These are phyloP conservation scores for Pichia deserticola DNA, from an alignment of 805 yeast species.

Conservation along the genomic window DNA sequence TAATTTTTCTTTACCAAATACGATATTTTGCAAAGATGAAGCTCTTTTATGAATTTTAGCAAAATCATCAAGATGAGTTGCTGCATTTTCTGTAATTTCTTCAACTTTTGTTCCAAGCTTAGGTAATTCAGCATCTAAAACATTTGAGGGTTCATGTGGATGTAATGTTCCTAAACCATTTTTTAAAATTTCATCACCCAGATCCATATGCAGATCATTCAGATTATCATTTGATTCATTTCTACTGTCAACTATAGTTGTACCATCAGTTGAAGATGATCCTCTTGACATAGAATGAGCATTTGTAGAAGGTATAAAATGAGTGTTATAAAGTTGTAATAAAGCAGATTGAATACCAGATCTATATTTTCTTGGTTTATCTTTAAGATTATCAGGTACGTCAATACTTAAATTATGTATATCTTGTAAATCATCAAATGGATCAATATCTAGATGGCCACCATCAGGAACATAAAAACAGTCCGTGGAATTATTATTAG, in stretches of 20 bases:
- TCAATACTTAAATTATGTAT: slow-evolving; percentile 32
- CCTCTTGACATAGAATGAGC: neutral
- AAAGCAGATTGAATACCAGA: slow-evolving; percentile 83
- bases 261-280: neutral
- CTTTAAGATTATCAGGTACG: slow-evolving; percentile 39
- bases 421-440: slow-evolving; percentile 20
- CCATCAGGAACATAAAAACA: slow-evolving; percentile 6
- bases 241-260: neutral
- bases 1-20: neutral
- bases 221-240: neutral
- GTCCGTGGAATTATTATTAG: neutral
- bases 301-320: slow-evolving; percentile 22
- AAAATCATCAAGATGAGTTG: neutral
- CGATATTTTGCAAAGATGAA: slow-evolving; percentile 1
- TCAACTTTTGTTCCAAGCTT: slow-evolving; percentile 1
- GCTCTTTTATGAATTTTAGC: slow-evolving; percentile 4
- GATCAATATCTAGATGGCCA: slow-evolving; percentile 10
- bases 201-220: slow-evolving; percentile 2
- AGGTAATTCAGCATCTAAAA: neutral
- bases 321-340: slow-evolving; percentile 54
- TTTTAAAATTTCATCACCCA: slow-evolving; percentile 3
- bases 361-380: slow-evolving; percentile 51
- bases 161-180: neutral
- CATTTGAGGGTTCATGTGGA: neutral
- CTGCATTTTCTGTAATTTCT: slow-evolving; percentile 1